Percentiles rank a stretch among this genome's conserved stretches.
These are phyloP conservation scores for Daedaleopsis nitida DNA, from an alignment of 768 basidiomycete genomes.

Conservation along the genomic window DNA sequence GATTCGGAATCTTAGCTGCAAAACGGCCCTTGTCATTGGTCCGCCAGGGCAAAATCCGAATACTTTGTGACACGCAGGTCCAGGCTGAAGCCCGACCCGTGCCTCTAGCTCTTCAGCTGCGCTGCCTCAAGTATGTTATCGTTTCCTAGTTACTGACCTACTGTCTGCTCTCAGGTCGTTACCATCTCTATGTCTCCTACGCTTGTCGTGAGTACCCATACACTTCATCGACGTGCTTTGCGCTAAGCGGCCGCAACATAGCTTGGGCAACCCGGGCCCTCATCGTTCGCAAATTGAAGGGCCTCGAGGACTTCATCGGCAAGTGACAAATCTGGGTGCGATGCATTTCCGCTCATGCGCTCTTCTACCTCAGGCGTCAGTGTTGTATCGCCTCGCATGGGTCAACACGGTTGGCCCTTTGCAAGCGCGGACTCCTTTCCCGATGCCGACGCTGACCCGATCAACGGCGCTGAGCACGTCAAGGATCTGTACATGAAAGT, in stretches of 20 bases:
- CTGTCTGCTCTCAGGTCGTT: slow-evolving; percentile 57
- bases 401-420: slow-evolving; percentile 85
- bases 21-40: no score
- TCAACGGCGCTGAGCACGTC: slow-evolving; percentile 71
- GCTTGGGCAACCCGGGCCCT: slow-evolving; percentile 94
- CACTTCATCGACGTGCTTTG: background rate
- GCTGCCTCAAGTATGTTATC: no score
- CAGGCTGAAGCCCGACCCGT: no score
- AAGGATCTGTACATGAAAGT: slow-evolving; percentile 85
- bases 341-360: background rate
- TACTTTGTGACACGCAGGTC: no score
- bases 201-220: slow-evolving; percentile 67
- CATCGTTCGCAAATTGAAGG: slow-evolving; percentile 90
- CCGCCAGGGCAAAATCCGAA: no score
- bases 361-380: slow-evolving; percentile 57
- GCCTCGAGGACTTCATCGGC: slow-evolving; percentile 84
- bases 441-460: slow-evolving; percentile 70
- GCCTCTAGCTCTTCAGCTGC: no score
- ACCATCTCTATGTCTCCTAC: slow-evolving; percentile 88
- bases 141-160: background rate
- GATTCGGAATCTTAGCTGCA: no score
- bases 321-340: slow-evolving; percentile 27
- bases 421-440: slow-evolving; percentile 67
- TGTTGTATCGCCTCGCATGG: slow-evolving; percentile 87
- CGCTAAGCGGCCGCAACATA: slow-evolving; percentile 26